Percentiles rank a stretch among this genome's conserved stretches.
phyloP scores from a whole-genome alignment of 1,139 yeast genomes.

The Candida neerlandica region DNA sequence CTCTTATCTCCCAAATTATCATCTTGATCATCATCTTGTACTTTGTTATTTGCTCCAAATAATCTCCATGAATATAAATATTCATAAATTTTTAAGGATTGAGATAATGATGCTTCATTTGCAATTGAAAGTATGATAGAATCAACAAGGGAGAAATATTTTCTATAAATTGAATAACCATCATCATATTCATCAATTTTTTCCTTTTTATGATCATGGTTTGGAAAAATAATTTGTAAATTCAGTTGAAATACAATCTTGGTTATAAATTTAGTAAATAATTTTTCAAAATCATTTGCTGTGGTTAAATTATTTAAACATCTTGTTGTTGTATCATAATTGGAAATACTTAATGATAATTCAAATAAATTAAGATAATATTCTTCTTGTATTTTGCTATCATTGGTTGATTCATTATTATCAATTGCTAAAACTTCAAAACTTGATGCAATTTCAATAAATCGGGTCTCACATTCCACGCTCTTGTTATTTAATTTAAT shows the following conservation, averaged over 20 bases:
- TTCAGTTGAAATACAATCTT: slow-evolving; percentile 27
- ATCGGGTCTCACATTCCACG: slow-evolving; percentile 19
- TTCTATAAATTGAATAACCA: slow-evolving; percentile 22
- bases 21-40: slow-evolving; percentile 2
- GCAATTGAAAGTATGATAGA: slow-evolving; percentile 43
- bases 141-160: slow-evolving; percentile 40
- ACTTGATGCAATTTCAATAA: slow-evolving; percentile 29
- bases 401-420: slow-evolving; percentile 15
- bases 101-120: slow-evolving; percentile 33
- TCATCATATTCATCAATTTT: no score
- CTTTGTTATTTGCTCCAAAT: slow-evolving; percentile 23
- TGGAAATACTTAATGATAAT: slow-evolving; percentile 28
- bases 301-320: slow-evolving; percentile 27
- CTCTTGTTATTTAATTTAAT: slow-evolving; percentile 8
- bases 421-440: slow-evolving; percentile 39
- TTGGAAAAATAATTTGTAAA: slow-evolving; percentile 26
- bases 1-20: slow-evolving; percentile 41
- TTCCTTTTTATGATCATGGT: slow-evolving; percentile 4
- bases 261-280: slow-evolving; percentile 25
- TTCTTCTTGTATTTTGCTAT: slow-evolving; percentile 15
- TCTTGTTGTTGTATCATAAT: slow-evolving; percentile 28
- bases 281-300: slow-evolving; percentile 16
- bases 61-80: slow-evolving; percentile 59
- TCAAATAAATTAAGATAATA: slow-evolving; percentile 36
- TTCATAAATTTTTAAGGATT: slow-evolving; percentile 52